Base-by-base conservation (phyloP, 192 early-diverging fungal genomes). In the Lunasporangiospora selenospora region DNA sequence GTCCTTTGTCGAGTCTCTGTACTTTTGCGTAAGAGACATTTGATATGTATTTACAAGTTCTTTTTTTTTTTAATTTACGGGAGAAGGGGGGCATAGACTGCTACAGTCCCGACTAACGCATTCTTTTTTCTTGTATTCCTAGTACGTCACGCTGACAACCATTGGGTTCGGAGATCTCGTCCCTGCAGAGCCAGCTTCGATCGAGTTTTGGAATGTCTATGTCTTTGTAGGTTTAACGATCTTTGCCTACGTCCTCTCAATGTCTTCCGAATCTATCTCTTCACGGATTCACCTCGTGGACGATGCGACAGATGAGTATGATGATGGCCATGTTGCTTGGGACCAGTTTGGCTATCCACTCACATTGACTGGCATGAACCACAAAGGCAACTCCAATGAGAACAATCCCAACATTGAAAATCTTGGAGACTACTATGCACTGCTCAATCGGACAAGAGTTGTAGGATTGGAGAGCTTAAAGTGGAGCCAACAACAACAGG, bases 131-230 rank as follows among this genome's bases (percentile, higher is more conserved):
- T 53, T 11, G 36, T 43, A 5, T 16, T 39, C 3, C 1, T 50
- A 73, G 69, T 73, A 63, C 42, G 69, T 73, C 4, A 73, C 69
- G 12, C 29, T 73, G 36, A 73, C 69, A 8, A 73, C 69, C 15
- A 73, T 73, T 48, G 69, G 69, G 27, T 73, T 73, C 41, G 69
- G 69, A 15, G 69, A 73, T 30, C 63, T 53, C 41, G 69, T 73
- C 15, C 69, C 69, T 0, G n/a, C 18, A 19, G 19, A 54, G n/a
- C 69, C 69, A 18, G 69, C 60, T 2, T 51, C 69, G 42, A 73
- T 73, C 19, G 69, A 73, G 34, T 73, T 73, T 49, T 73, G 69
- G 69, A 73, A 63, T 19, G 69, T 73, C 4, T 73, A 73, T 21
- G 69, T 73, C 6, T 73, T 73, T 63, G 36, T 73, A 3, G 69